Evolutionary conservation across 495 filamentous ascomycete genomes (phyloP), one percentile per base, ranked within the genome.

Genomic region (Aspergillus indologenus): DNA sequence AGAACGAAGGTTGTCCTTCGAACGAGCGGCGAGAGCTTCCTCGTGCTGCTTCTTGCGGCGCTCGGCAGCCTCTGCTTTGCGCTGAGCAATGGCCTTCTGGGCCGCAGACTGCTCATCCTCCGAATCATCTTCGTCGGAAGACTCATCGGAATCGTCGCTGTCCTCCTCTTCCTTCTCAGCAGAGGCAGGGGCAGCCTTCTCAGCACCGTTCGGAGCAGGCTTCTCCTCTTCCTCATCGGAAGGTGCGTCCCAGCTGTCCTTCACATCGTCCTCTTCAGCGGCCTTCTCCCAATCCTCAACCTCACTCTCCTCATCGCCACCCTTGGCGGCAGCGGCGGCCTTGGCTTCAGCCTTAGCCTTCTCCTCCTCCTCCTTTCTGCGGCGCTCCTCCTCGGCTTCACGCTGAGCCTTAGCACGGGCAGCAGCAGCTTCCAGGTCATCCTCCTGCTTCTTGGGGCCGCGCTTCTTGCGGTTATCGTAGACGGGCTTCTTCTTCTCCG

Each of bases 171-270:
- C 55, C 18, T 71, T 67, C 19, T 62, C 59, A 23, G 62, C 60
- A 17, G 61, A 49, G 40, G 65, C 59, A 59, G 56, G 54, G 53
- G 77, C 68, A 45, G 68, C 75, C 5, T 68, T 62, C 44, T 75
- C 61, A 29, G 67, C 66, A 22, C 65, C 65, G 57, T 68, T 67
- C 20, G 61, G 56, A 18, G 68, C 61, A 18, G 72, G 54, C 59
- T 79, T 77, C 54, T 77, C 70, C 51, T 79, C 83, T 64, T 95
- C 92, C 17, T 93, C 91, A 5, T 90, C 92, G 0, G 86, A 85
- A 29, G 87, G 83, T 54, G 90, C 91, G 70, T 98, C 94, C 93
- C 93, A 98, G 74, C 88, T 93, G 56, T 96, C 94, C 69, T 96
- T 97, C 50, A 96, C 80, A 56, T 89, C 85, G 7, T 89, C 85